These are phyloP conservation scores for Gymnopus androsaceus DNA, from an alignment of 1,284 basidiomycete genomes.

Conservation along the genomic window DNA sequence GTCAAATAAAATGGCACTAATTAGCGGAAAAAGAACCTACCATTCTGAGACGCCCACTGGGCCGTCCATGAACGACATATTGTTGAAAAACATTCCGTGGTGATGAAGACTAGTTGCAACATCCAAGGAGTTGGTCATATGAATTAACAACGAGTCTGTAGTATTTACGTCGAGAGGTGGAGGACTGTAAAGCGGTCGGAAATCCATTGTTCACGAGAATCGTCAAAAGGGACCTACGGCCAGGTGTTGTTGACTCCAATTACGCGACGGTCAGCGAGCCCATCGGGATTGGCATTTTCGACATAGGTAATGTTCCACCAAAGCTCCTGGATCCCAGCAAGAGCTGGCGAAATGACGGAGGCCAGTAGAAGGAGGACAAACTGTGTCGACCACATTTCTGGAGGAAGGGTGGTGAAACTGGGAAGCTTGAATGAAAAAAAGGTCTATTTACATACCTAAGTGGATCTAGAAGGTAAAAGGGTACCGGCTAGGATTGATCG, in stretches of 20 bases:
- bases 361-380: conserved; percentile 22
- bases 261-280: conserved; percentile 68
- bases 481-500: neutral
- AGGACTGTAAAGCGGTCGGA: conserved; percentile 50
- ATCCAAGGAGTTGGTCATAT: conserved; percentile 74
- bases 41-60: conserved; percentile 84
- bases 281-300: conserved; percentile 73
- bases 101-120: conserved; percentile 71
- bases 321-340: conserved; percentile 63
- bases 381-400: conserved; percentile 18
- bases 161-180: conserved; percentile 76
- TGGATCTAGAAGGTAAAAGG: neutral
- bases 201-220: neutral
- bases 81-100: conserved; percentile 94
- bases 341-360: conserved; percentile 33
- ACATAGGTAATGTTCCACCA: conserved; percentile 87
- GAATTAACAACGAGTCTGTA: conserved; percentile 74
- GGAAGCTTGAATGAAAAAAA: neutral
- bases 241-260: conserved; percentile 90
- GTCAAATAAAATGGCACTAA: neutral
- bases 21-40: conserved; percentile 38
- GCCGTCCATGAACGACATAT: conserved; percentile 85
- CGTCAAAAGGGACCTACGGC: conserved; percentile 64
- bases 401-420: neutral
- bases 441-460: conserved; percentile 4